Conservation (phyloP, 1,284 basidiomycete species). For the Pseudozyma tsukubaensis region DNA sequence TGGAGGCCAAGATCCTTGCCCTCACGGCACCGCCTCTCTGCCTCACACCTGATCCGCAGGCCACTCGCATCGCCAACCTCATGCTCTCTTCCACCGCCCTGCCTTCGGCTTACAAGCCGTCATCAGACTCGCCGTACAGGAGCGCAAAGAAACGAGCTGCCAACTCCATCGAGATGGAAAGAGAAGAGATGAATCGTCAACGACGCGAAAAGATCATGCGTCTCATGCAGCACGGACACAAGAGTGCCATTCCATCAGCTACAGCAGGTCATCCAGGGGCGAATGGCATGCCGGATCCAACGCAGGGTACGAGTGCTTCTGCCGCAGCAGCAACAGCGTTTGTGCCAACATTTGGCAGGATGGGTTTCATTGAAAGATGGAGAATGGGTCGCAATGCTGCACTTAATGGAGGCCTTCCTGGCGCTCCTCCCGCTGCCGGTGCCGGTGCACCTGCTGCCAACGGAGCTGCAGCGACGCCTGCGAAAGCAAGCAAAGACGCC, state of each 20-base stretch:
- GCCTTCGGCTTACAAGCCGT: slow-evolving; percentile 44
- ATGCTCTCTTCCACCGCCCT: slow-evolving; percentile 63
- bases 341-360: slow-evolving; percentile 56
- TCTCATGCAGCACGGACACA: slow-evolving; percentile 61
- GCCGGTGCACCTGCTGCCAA: slow-evolving; percentile 15
- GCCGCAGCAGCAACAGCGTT: slow-evolving; percentile 35
- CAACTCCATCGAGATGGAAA: slow-evolving; percentile 62
- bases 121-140: slow-evolving; percentile 38
- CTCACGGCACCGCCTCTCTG: slow-evolving; percentile 65
- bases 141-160: slow-evolving; percentile 46
- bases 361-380: slow-evolving; percentile 61
- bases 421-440: slow-evolving; percentile 8
- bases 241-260: slow-evolving; percentile 1
- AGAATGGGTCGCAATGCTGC: slow-evolving; percentile 55
- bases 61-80: slow-evolving; percentile 62
- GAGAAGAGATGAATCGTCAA: slow-evolving; percentile 48
- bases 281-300: slow-evolving; percentile 1
- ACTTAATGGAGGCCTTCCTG: slow-evolving; percentile 13
- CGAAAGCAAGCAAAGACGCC: slow-evolving; percentile 40
- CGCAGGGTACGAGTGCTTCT: slow-evolving; percentile 1
- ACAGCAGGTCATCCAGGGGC: slow-evolving; percentile 1
- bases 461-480: slow-evolving; percentile 13
- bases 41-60: slow-evolving; percentile 62
- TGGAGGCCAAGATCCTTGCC: slow-evolving; percentile 61
- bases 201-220: slow-evolving; percentile 63